Percentiles rank a stretch among this genome's conserved stretches.
phyloP scores from a whole-genome alignment of 176 grass and related monocot genomes.

The Carex kokanica region DNA sequence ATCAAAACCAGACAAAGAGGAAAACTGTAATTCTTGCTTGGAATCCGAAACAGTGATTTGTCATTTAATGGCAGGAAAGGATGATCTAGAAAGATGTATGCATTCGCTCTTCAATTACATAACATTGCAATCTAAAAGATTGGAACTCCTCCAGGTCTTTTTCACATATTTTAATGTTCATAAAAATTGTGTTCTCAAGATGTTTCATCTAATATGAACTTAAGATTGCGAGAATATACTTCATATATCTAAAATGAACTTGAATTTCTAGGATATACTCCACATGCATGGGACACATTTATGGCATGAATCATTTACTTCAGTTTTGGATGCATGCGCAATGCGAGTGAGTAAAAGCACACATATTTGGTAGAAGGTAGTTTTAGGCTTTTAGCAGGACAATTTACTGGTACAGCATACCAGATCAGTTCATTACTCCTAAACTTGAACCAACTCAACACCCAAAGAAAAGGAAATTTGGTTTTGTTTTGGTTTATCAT shows the following conservation, averaged over 20 bases:
- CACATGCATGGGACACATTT: conserved; percentile 51
- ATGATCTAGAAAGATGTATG: conserved; percentile 48
- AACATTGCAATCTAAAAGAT: conserved; percentile 41
- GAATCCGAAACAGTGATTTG: conserved; percentile 14
- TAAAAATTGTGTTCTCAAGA: background rate
- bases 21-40: conserved; percentile 2
- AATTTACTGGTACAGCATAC: background rate
- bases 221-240: background rate
- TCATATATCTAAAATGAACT: conserved; percentile 22
- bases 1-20: background rate
- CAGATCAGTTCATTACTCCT: background rate
- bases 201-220: conserved; percentile 2
- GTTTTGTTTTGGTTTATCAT: background rate
- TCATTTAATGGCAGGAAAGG: conserved; percentile 8
- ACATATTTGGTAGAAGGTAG: background rate
- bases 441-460: background rate
- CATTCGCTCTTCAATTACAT: conserved; percentile 47
- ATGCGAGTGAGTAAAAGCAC: conserved; percentile 33
- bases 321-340: conserved; percentile 44
- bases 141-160: conserved; percentile 59
- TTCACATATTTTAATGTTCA: background rate
- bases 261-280: conserved; percentile 48
- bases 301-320: conserved; percentile 55
- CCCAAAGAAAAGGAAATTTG: background rate
- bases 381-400: background rate